Evolutionary conservation across 2,329 filamentous ascomycete species (phyloP), one percentile per base, ranked within the genome.

Genomic region (Didymella glomerata): DNA sequence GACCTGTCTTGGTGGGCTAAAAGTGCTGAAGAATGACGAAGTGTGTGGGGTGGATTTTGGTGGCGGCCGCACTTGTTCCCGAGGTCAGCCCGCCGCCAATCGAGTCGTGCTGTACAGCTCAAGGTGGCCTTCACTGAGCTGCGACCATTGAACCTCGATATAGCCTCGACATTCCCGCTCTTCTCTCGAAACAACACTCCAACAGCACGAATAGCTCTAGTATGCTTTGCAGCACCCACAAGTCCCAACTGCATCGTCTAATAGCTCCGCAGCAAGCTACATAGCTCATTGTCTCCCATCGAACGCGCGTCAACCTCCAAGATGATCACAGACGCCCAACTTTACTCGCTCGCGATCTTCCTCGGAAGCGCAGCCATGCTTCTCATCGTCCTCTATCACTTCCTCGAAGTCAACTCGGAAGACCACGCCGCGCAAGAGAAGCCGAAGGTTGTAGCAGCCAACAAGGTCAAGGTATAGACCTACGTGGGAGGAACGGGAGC

Each of bases 251-350:
- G 48, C 22, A 18, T 11, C n/a, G 32, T 25, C 67, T 72, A 46
- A 72, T 32, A 27, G 10, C 57, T 55, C 58, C 42, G 54, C 63
- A 68, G 62, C 54, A 54, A 67, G 51, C 61, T 63, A 14, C 52
- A 44, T 28, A 62, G 47, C 61, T 69, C 60, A 53, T 54, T 66
- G 36, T 63, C 58, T 62, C 53, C 32, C 40, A 48, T 45, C 20
- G 54, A 67, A 67, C 69, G 64, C 72, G 69, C 67, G 32, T 57
- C 72, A 82, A 62, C 49, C 30, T 41, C 70, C 81, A 91, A 72
- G 48, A 99, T 99, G 95, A 98, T 99, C 77, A 90, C 93, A 77
- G 95, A 99, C 87, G 83, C 85, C 77, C 89, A 95, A 67, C 89
- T 99, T 71, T 97, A 98, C 85, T 86, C 86, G 63, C 87, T 99